A percentile compares a stretch with the other conserved stretches of the same genome.
Conservation (phyloP, 257 asterid genomes). For the Rauvolfia tetraphylla region DNA sequence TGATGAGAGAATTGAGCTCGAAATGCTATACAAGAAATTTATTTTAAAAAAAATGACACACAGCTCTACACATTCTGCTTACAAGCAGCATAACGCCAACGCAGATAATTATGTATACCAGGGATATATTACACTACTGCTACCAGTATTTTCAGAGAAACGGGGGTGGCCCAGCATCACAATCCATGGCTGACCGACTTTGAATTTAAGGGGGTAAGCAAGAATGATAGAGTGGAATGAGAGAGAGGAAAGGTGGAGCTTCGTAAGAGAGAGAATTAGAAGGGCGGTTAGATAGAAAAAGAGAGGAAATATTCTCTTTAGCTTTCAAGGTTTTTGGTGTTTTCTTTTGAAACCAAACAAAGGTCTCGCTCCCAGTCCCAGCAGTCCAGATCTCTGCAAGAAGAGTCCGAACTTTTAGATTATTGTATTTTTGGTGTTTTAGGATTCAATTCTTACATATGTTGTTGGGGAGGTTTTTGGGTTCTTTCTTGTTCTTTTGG, state of each 20-base stretch:
- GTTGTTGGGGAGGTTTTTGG: constrained; percentile 23
- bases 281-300: constrained; percentile 28
- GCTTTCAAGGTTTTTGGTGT: constrained; percentile 51
- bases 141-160: constrained; percentile 14
- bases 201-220: constrained; percentile 34
- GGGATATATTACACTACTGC: constrained; percentile 1
- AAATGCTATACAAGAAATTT: constrained; percentile 24
- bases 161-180: constrained; percentile 41
- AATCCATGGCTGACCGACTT: constrained; percentile 78
- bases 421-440: constrained; percentile 34
- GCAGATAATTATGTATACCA: constrained; percentile 32
- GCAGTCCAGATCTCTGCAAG: constrained; percentile 34
- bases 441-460: constrained; percentile 20
- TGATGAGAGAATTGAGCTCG: constrained; percentile 52
- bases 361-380: constrained; percentile 6
- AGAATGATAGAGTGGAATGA: constrained; percentile 27
- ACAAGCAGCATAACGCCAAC: constrained; percentile 91
- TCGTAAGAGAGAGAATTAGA: constrained; percentile 19
- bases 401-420: constrained; percentile 17
- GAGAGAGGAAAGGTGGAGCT: constrained; percentile 16
- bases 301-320: constrained; percentile 53
- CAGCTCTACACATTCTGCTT: constrained; percentile 67
- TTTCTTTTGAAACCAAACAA: constrained; percentile 56
- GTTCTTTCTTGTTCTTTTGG: constrained; percentile 35
- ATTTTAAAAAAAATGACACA: constrained; percentile 41